Conservation (phyloP, 352 stramenopile genomes). For the Globisporangium nunn region DNA sequence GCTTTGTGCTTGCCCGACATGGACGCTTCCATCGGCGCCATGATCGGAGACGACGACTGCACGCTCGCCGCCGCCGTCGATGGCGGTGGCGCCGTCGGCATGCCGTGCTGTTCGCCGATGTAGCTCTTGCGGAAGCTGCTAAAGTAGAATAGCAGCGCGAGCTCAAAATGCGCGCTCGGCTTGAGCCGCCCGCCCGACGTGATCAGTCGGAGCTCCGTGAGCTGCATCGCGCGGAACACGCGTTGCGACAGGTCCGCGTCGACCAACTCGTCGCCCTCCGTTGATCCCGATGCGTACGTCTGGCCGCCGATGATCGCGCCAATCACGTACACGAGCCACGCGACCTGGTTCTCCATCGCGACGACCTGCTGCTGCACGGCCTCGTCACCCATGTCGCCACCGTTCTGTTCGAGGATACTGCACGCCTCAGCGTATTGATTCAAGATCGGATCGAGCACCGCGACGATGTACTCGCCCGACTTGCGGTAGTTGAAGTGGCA, state of each 20-base stretch:
- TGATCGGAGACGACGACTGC: constrained; percentile 70
- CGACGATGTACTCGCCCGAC: constrained; percentile 91
- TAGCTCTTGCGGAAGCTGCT: constrained; percentile 91
- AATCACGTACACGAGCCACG: constrained; percentile 97
- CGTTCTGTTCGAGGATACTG: constrained; percentile 62
- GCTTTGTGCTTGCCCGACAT: constrained; percentile 92
- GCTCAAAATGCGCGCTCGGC: constrained; percentile 91
- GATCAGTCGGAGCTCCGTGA: constrained; percentile 93
- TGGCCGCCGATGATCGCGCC: constrained; percentile 95
- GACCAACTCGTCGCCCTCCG: constrained; percentile 92
- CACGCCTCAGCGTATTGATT: constrained; percentile 89
- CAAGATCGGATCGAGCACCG: constrained; percentile 93
- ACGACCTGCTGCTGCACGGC: constrained; percentile 52
- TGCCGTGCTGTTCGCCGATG: constrained; percentile 88
- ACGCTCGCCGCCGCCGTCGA: constrained; percentile 24
- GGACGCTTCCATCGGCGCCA: constrained; percentile 58
- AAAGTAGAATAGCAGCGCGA: constrained; percentile 96
- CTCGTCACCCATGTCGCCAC: constrained; percentile 31
- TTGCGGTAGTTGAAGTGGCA: constrained; percentile 95
- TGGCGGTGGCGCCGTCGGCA: constrained; percentile 65
- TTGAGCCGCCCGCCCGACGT: constrained; percentile 72
- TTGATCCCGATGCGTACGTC: constrained; percentile 89
- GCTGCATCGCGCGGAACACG: constrained; percentile 93
- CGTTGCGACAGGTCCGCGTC: constrained; percentile 94
- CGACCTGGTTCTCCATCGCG: constrained; percentile 93